phyloP scores from a whole-genome alignment of 1,284 basidiomycete genomes.

The Tilletia caries region DNA sequence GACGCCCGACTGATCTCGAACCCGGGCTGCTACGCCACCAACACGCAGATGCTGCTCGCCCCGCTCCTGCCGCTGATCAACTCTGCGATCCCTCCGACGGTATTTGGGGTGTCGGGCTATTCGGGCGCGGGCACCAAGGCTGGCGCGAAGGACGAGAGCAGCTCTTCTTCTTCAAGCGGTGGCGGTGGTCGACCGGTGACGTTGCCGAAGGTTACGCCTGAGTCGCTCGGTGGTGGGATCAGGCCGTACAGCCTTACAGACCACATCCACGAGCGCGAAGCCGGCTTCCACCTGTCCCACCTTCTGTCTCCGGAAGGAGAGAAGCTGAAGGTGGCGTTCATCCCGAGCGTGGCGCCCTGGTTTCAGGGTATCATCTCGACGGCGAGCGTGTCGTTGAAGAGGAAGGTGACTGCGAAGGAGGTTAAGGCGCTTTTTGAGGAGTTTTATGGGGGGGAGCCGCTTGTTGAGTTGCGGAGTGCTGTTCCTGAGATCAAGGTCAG shows the following conservation, averaged over 20 bases:
- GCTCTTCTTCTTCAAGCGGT: background rate
- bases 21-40: slow-evolving; percentile 95
- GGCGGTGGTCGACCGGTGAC: slow-evolving; percentile 58
- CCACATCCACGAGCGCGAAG: slow-evolving; percentile 97
- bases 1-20: slow-evolving; percentile 82
- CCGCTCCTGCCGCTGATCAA: slow-evolving; percentile 76
- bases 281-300: slow-evolving; percentile 72
- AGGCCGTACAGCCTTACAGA: slow-evolving; percentile 87
- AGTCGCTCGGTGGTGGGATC: slow-evolving; percentile 72
- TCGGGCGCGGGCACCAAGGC: slow-evolving; percentile 88
- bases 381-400: slow-evolving; percentile 72
- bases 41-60: slow-evolving; percentile 83
- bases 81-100: slow-evolving; percentile 68
- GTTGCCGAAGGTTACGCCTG: slow-evolving; percentile 74
- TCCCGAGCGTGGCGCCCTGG: slow-evolving; percentile 86
- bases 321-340: slow-evolving; percentile 72
- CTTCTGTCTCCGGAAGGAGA: slow-evolving; percentile 54
- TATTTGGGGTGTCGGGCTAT: slow-evolving; percentile 91
- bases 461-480: slow-evolving; percentile 67
- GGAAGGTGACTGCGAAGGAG: slow-evolving; percentile 67
- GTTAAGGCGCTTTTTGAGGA: slow-evolving; percentile 73
- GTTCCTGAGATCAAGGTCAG: slow-evolving; percentile 67
- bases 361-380: slow-evolving; percentile 93
- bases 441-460: slow-evolving; percentile 69
- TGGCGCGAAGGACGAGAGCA: slow-evolving; percentile 49